phyloP scores from a whole-genome alignment of 768 basidiomycete species.

The Rhizopogon salebrosus region DNA sequence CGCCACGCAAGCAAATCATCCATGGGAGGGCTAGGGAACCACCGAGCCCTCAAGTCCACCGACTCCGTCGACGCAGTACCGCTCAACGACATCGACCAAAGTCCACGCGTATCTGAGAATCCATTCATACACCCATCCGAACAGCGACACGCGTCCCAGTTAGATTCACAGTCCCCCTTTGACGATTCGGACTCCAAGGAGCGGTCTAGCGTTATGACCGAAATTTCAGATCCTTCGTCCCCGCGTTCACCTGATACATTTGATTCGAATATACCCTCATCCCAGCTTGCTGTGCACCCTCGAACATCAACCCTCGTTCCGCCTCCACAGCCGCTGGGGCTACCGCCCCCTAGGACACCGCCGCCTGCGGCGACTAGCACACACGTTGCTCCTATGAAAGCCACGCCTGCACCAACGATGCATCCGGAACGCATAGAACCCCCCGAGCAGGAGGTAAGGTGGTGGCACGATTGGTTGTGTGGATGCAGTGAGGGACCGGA shows the following conservation, averaged over 20 bases:
- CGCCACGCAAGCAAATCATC: conserved; percentile 30
- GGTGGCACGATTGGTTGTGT: conserved; percentile 89
- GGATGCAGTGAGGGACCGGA: conserved; percentile 74
- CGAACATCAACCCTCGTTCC: conserved; percentile 25
- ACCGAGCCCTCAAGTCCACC: conserved; percentile 44
- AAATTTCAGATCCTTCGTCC: neutral
- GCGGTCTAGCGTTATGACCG: conserved; percentile 15
- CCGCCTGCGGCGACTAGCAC: conserved; percentile 40
- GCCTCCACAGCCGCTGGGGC: conserved; percentile 53
- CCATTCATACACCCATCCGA: conserved; percentile 37
- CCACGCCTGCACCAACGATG: conserved; percentile 27
- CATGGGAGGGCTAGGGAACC: conserved; percentile 30
- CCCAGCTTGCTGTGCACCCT: conserved; percentile 16
- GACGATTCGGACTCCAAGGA: conserved; percentile 35
- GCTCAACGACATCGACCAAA: conserved; percentile 43
- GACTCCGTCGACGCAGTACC: conserved; percentile 52
- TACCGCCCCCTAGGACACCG: conserved; percentile 57
- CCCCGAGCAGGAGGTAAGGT: conserved; percentile 39
- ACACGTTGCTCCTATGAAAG: conserved; percentile 28
- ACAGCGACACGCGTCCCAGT: conserved; percentile 1
- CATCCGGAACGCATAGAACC: conserved; percentile 21
- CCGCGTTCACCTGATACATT: neutral
- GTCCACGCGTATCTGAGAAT: conserved; percentile 38
- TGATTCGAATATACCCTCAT: neutral
- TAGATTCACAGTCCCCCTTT: conserved; percentile 26